Evolutionary conservation across 2,329 filamentous ascomycete species (phyloP).

Genomic region (Thelonectria olida): DNA sequence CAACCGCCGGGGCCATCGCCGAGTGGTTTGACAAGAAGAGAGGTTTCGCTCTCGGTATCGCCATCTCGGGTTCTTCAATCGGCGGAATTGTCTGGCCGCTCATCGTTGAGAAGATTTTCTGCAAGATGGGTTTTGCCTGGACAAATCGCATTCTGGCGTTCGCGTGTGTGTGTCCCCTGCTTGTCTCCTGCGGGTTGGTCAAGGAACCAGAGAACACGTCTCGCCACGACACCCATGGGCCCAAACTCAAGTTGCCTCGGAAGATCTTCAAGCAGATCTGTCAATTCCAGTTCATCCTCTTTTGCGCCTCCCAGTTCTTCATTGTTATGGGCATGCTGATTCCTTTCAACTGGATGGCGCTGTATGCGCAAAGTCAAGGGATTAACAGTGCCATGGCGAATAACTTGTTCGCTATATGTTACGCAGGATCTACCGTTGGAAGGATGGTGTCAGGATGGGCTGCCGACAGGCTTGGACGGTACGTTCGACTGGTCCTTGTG

Average conservation of each 20-base stretch:
- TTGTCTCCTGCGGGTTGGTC: constrained; percentile 40
- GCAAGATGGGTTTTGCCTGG: constrained; percentile 14
- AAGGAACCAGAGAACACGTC: constrained; percentile 35
- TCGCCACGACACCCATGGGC: constrained; percentile 25
- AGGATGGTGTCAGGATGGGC: constrained; percentile 61
- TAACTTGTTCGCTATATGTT: constrained; percentile 70
- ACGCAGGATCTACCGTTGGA: constrained; percentile 63
- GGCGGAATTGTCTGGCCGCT: constrained; percentile 45
- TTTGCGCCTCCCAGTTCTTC: constrained; percentile 37
- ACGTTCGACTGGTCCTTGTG: not conserved
- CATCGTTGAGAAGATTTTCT: constrained; percentile 31
- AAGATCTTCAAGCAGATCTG: constrained; percentile 40
- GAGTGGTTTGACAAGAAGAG: constrained; percentile 45
- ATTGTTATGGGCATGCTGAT: constrained; percentile 43
- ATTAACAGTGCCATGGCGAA: constrained; percentile 62
- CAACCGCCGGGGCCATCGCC: constrained; percentile 41
- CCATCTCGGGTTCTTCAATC: constrained; percentile 43
- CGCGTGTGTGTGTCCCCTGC: constrained; percentile 38
- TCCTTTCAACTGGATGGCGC: constrained; percentile 49
- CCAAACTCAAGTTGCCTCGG: constrained; percentile 15
- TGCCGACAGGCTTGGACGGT: constrained; percentile 59
- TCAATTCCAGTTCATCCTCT: constrained; percentile 33
- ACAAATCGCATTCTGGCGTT: constrained; percentile 33
- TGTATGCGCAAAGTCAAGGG: constrained; percentile 59
- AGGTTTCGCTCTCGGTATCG: constrained; percentile 43